Conservation (phyloP, 83 land plant genomes). For the Diphasiastrum complanatum region DNA sequence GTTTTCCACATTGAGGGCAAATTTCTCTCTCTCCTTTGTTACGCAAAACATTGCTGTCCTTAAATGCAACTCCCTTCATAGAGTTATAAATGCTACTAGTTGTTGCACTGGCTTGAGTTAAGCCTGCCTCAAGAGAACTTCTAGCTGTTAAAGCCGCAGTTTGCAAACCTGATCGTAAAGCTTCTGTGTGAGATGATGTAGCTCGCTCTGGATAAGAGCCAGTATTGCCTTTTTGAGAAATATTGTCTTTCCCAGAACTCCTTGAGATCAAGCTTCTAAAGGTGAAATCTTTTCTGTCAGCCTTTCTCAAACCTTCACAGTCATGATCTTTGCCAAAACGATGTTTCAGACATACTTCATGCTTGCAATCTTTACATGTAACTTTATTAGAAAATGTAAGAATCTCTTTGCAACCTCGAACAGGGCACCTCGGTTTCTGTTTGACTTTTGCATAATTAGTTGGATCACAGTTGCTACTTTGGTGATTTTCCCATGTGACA, state of each 20-base stretch:
- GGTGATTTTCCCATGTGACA: constrained; percentile 83
- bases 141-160: constrained; percentile 45
- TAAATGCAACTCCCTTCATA: constrained; percentile 22
- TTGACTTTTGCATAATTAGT: constrained; percentile 68
- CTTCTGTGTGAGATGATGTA: constrained; percentile 5
- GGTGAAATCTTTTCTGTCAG: constrained; percentile 26
- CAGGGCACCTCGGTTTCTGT: constrained; percentile 87
- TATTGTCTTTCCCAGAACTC: constrained; percentile 30
- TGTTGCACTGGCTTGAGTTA: constrained; percentile 51
- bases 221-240: constrained; percentile 19
- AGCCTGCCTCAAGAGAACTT: constrained; percentile 67
- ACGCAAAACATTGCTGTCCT: constrained; percentile 1
- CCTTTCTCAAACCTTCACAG: constrained; percentile 67
- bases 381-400: constrained; percentile 73
- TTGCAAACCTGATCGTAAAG: constrained; percentile 38
- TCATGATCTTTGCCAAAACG: constrained; percentile 87
- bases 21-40: constrained; percentile 23
- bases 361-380: constrained; percentile 57
- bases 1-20: constrained; percentile 62
- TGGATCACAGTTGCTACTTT: constrained; percentile 73
- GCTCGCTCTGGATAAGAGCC: no score
- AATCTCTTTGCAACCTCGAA: constrained; percentile 68
- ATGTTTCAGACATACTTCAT: constrained; percentile 82
- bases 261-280: constrained; percentile 41
- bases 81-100: constrained; percentile 37